Evolutionary conservation across 2,329 filamentous ascomycete genomes (phyloP).

Genomic region (Sporothrix phasma): DNA sequence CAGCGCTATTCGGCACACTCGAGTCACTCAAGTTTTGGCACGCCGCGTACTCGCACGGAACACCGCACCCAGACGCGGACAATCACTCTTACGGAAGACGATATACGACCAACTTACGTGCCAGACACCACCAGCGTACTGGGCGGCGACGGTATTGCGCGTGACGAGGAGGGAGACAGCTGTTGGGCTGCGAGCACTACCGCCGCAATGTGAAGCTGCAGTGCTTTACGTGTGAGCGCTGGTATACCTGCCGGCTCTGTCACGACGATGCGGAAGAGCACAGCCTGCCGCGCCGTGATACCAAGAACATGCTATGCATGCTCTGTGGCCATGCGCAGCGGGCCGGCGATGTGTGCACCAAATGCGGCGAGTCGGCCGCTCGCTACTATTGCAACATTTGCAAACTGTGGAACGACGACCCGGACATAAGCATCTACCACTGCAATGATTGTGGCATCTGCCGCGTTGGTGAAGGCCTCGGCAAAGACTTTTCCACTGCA

Average conservation of each 20-base stretch:
- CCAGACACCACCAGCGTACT: constrained; percentile 27
- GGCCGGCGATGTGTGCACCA: constrained; percentile 65
- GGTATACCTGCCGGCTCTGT: constrained; percentile 93
- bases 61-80: constrained; percentile 30
- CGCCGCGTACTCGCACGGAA: constrained; percentile 26
- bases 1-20: constrained; percentile 35
- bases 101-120: constrained; percentile 58
- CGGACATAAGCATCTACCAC: constrained; percentile 86
- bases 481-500: constrained; percentile 99
- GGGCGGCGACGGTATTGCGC: constrained; percentile 29
- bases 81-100: constrained; percentile 47
- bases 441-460: constrained; percentile 95
- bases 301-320: constrained; percentile 97
- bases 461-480: constrained; percentile 76
- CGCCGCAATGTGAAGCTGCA: constrained; percentile 93
- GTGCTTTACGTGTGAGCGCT: constrained; percentile 77
- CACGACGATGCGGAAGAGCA: constrained; percentile 80
- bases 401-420: constrained; percentile 94
- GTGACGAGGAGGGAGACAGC: constrained; percentile 23
- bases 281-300: constrained; percentile 67
- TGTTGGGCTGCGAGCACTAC: constrained; percentile 83
- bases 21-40: constrained; percentile 53
- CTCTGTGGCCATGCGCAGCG: constrained; percentile 76
- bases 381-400: constrained; percentile 91
- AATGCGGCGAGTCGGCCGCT: constrained; percentile 67